Evolutionary conservation across 2,329 filamentous ascomycete species (phyloP), one percentile per base, ranked within the genome.

Genomic region (Xylariales sp.): DNA sequence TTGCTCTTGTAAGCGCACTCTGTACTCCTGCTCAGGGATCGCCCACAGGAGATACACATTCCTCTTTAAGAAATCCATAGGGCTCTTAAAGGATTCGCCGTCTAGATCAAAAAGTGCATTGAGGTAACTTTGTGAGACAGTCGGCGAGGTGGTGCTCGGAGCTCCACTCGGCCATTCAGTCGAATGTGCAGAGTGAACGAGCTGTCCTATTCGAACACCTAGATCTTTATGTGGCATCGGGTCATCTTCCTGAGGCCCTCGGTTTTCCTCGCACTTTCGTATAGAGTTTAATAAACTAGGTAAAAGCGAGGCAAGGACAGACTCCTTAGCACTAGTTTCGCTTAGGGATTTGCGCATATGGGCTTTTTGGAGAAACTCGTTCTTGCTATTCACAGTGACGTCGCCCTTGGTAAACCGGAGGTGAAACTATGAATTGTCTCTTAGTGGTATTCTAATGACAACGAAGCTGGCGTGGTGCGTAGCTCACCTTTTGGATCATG

Each of bases 341-440:
- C 32, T 39, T 12, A 65, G 53, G 1, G 62, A 58, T 53, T 66
- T 69, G 46, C 54, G 64, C 62, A 75, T 59, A 53, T 78, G 76
- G 1, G 54, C 67, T 18, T 70, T 72, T 55, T 97, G 93, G 56
- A 98, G 86, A 78, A 90, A 93, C 73, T 88, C 86, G 16, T 98
- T 85, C 77, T 98, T 99, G 56, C 90, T 88, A 23, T 91, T 89
- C 18, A 97, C 93, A 14, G 91, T 91, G 6, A 94, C 93, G 78
- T 97, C 94, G 9, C 95, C 95, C 74, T 91, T 93, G 3, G 94
- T 98, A 80, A 97, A 97, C 76, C 93, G 94, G 71, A 97, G 85
- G 53, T 90, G 89, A 77, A 97, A 95, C 87, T 93, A 50, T 4
- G 23, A 6, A 28, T 28, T 8, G 1, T 5, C 28, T 14, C 32